phyloP scores from a whole-genome alignment of 257 asterid species.

The Eustoma russellianum region DNA sequence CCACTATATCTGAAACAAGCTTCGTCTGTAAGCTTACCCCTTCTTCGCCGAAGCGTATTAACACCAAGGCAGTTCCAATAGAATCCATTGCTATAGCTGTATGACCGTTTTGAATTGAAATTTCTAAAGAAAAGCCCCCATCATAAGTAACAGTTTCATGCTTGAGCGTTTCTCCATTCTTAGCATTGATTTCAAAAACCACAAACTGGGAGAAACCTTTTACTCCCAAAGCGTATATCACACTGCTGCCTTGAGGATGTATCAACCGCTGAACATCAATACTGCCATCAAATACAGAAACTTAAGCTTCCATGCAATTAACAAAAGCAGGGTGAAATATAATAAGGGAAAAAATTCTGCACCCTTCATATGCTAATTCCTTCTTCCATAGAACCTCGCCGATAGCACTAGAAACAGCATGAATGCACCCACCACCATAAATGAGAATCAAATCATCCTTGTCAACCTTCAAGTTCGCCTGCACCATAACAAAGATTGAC shows the following conservation, averaged over 20 bases:
- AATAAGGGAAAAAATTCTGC: conserved; percentile 7
- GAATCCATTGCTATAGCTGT: conserved; percentile 72
- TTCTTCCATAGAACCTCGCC: conserved; percentile 89
- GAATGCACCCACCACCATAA: conserved; percentile 68
- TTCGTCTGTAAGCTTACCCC: conserved; percentile 52
- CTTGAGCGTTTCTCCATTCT: conserved; percentile 64
- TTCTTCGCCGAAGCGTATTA: conserved; percentile 50
- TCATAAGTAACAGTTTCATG: conserved; percentile 40
- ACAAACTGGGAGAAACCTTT: conserved; percentile 45
- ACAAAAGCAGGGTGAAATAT: not conserved
- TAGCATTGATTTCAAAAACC: conserved; percentile 48
- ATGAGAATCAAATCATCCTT: conserved; percentile 59
- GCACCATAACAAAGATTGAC: conserved; percentile 23
- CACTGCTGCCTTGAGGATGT: conserved; percentile 61
- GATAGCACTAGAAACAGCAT: conserved; percentile 76
- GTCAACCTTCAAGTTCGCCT: conserved; percentile 60
- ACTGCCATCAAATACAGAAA: conserved; percentile 39
- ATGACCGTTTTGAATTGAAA: conserved; percentile 49
- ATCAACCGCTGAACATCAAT: conserved; percentile 46
- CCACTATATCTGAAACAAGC: conserved; percentile 50
- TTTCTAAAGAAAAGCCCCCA: conserved; percentile 73
- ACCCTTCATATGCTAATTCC: conserved; percentile 76
- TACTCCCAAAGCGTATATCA: conserved; percentile 57
- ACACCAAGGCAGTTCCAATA: conserved; percentile 51
- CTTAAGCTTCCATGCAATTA: not conserved